A percentile compares a stretch with the other conserved stretches of the same genome.
Conservation (phyloP, 148 eudicot genomes). For the Silene conica region DNA sequence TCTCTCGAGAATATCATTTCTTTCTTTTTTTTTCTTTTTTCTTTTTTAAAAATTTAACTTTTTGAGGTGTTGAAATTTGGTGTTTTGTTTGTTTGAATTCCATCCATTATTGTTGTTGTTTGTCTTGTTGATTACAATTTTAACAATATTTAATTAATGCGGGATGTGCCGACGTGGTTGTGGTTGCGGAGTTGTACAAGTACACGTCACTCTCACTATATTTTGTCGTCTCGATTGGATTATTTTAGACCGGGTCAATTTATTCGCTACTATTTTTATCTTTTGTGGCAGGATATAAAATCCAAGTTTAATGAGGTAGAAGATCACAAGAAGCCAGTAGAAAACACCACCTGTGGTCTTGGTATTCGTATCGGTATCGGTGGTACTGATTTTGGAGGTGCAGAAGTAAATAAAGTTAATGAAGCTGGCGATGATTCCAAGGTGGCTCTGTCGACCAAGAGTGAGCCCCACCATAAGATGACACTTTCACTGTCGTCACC, state of each 20-base stretch:
- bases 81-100: conserved; percentile 17
- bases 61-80: conserved; percentile 13
- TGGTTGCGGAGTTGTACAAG: conserved; percentile 1
- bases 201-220: conserved; percentile 5
- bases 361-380: background rate
- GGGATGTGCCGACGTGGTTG: conserved; percentile 4
- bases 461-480: conserved; percentile 24
- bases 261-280: conserved; percentile 14
- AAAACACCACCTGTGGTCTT: background rate
- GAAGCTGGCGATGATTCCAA: conserved; percentile 11
- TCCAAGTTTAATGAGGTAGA: conserved; percentile 33
- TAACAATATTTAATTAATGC: background rate
- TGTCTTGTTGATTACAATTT: conserved; percentile 1
- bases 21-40: too few relatives aligned
- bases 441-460: background rate
- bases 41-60: too few relatives aligned
- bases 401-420: background rate
- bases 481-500: conserved; percentile 9
- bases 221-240: background rate
- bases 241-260: conserved; percentile 21
- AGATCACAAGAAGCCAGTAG: conserved; percentile 20
- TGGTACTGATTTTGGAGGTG: background rate
- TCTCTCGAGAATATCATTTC: too few relatives aligned
- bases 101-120: too few relatives aligned
- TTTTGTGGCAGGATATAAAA: conserved; percentile 29